These are phyloP conservation scores for Aspergillus bridgeri DNA, from an alignment of 495 filamentous ascomycete genomes.

Conservation along the genomic window DNA sequence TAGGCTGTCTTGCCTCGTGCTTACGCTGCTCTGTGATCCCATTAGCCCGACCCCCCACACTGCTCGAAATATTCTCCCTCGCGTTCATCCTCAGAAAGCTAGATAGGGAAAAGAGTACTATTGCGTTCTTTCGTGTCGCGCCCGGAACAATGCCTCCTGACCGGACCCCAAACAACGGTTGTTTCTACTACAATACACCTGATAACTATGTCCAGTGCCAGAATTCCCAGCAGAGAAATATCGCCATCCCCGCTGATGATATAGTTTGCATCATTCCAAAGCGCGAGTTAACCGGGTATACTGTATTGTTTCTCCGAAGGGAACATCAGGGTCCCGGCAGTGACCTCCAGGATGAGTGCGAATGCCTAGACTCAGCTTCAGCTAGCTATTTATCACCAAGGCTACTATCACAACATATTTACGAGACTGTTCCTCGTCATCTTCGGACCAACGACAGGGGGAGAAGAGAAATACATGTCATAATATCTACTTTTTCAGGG, in stretches of 20 bases:
- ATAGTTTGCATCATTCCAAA: constrained; percentile 30
- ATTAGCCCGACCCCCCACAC: not conserved
- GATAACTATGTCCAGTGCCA: constrained; percentile 18
- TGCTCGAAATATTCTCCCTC: no score
- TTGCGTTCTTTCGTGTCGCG: no score
- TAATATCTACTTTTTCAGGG: constrained; percentile 74
- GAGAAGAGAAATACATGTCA: constrained; percentile 50
- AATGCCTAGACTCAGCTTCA: constrained; percentile 16
- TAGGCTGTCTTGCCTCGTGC: not conserved
- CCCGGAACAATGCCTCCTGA: not conserved
- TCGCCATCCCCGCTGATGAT: constrained; percentile 21
- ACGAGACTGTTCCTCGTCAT: constrained; percentile 22
- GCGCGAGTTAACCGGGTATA: constrained; percentile 8
- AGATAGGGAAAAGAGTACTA: no score
- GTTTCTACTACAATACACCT: constrained; percentile 5
- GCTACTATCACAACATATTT: constrained; percentile 20
- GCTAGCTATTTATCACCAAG: constrained; percentile 15
- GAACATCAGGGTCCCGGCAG: not conserved
- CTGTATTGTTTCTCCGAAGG: constrained; percentile 26
- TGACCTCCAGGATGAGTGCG: not conserved
- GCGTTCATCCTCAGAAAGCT: no score
- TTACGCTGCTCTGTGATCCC: not conserved
- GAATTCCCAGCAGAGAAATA: constrained; percentile 14
- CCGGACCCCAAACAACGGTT: not conserved
- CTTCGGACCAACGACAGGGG: constrained; percentile 10